Evolutionary conservation across 1,284 basidiomycete genomes (phyloP), one percentile per base, ranked within the genome.

Genomic region (Apiotrichum domesticum): DNA sequence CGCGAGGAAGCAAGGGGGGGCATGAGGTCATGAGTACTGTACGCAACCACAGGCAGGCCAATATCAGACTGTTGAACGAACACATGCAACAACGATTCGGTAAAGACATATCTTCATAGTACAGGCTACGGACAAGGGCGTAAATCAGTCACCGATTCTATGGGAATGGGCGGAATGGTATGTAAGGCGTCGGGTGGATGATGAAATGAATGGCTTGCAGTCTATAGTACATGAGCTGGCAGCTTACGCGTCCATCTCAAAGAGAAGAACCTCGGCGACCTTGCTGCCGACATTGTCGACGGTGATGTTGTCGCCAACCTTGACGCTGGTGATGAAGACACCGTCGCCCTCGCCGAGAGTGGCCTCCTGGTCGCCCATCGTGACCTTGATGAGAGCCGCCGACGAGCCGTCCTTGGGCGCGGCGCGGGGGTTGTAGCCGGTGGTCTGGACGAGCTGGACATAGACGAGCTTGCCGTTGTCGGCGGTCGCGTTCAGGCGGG

Each of bases 251-350:
- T 74, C 84, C 59, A 88, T 71, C 68, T 90, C 87, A 65, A 90
- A 90, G 13, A 90, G 70, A 49, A 90, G 68, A 33, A 88, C 77
- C 74, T 90, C 88, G 1, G 82, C 86, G 35, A 79, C 74, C 34
- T 70, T 74, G 55, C 83, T 80, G 0, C 86, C 85, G 2, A 79
- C 73, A 64, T 87, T 90, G 72, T 84, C 80, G 34, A 79, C 54
- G 45, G 46, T 56, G 21, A 79, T 11, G 21, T 83, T 76, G 37
- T 78, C 77, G 37, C 86, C 67, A 29, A 79, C 78, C 21, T 76
- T 76, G 0, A 79, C 81, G 37, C 81, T 80, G 50, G 71, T 68
- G 57, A 88, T 72, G 69, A 88, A 89, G n/a, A 83, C 83, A 0
- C 85, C 88, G 67, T 88, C 87, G 2, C 87, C 88, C 67, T 87